Evolutionary conservation across 192 early-diverging fungal genomes (phyloP).

Genomic region (Coemansia pectinata): DNA sequence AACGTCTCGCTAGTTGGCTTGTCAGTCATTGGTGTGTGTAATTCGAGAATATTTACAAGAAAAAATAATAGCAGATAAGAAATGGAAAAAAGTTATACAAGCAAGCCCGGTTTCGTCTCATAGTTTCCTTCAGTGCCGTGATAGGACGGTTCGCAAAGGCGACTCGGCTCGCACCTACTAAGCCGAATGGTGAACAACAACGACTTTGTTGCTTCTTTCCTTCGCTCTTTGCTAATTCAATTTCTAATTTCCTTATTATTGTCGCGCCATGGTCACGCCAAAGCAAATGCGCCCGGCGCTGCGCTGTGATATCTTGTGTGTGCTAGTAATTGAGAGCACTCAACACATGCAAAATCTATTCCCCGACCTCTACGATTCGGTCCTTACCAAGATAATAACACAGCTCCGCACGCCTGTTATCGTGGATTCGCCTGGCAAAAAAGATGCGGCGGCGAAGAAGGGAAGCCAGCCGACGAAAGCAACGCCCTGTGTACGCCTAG

Average conservation of each 20-base stretch:
- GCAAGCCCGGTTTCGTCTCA: neutral
- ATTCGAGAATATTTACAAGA: neutral
- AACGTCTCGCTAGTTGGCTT: neutral
- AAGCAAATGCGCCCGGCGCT: slow-evolving; percentile 50
- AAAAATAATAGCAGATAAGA: neutral
- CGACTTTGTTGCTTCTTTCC: neutral
- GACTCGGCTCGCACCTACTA: slow-evolving; percentile 5
- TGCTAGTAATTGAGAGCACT: slow-evolving; percentile 53
- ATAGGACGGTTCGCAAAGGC: neutral
- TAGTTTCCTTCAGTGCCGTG: too few relatives aligned
- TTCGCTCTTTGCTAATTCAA: neutral
- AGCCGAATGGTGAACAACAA: neutral
- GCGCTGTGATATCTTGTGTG: slow-evolving; percentile 54
- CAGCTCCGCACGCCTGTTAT: slow-evolving; percentile 45
- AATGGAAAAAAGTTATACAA: neutral
- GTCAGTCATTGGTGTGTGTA: neutral
- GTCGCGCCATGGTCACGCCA: slow-evolving; percentile 31
- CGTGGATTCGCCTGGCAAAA: slow-evolving; percentile 28
- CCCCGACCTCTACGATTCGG: slow-evolving; percentile 46
- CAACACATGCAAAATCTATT: slow-evolving; percentile 50
- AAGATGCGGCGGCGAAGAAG: slow-evolving; percentile 10
- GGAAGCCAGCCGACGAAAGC: slow-evolving; percentile 36
- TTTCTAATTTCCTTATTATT: neutral
- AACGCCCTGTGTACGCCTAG: slow-evolving; percentile 50
- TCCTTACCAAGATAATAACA: slow-evolving; percentile 43